phyloP scores from a whole-genome alignment of 768 basidiomycete species.

The Hysterangium stoloniferum region DNA sequence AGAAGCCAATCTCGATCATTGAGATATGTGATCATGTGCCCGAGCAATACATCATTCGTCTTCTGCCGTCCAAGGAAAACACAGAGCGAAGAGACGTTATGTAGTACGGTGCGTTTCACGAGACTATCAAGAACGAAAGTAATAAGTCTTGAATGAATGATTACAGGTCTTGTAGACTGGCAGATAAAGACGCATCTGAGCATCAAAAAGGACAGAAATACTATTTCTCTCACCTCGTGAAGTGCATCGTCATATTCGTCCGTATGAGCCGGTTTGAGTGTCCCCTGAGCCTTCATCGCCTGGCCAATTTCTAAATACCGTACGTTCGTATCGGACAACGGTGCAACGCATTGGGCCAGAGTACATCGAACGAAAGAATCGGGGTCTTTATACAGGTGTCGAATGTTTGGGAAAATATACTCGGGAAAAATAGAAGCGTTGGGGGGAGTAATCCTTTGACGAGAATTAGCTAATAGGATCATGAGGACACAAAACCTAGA shows the following conservation, averaged over 20 bases:
- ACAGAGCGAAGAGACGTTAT: conserved; percentile 82
- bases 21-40: conserved; percentile 63
- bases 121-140: conserved; percentile 76
- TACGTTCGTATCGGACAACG: conserved; percentile 78
- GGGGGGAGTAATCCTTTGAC: conserved; percentile 21
- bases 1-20: conserved; percentile 88
- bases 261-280: conserved; percentile 54
- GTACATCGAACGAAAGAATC: conserved; percentile 78
- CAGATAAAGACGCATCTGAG: conserved; percentile 58
- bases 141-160: conserved; percentile 81
- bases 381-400: conserved; percentile 72
- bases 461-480: conserved; percentile 19
- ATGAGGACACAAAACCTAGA: neutral
- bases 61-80: conserved; percentile 88
- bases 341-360: conserved; percentile 78
- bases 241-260: conserved; percentile 73
- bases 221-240: conserved; percentile 53
- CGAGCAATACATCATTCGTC: conserved; percentile 91
- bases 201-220: conserved; percentile 35
- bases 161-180: conserved; percentile 80
- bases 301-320: conserved; percentile 92
- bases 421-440: conserved; percentile 74
- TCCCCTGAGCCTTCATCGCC: conserved; percentile 77
- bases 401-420: conserved; percentile 89
- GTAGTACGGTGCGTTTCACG: conserved; percentile 86